Evolutionary conservation across 768 basidiomycete genomes (phyloP).

Genomic region (Xanthoconium purpureum): DNA sequence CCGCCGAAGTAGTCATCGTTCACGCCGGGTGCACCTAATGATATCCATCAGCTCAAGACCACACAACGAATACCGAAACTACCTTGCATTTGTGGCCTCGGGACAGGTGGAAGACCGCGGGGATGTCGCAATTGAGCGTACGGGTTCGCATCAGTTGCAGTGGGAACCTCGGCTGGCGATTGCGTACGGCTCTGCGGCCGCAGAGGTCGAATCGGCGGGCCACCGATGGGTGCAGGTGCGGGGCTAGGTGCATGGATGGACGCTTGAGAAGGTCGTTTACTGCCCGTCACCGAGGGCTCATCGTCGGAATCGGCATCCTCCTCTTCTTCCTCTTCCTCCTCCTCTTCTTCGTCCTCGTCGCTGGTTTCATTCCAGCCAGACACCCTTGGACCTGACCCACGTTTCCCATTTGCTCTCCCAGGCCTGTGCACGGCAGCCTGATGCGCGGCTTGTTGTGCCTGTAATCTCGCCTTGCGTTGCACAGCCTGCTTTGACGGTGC

Average conservation of each 20-base stretch:
- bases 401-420: slow-evolving; percentile 50
- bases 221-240: slow-evolving; percentile 16
- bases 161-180: slow-evolving; percentile 29
- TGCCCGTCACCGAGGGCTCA: slow-evolving; percentile 34
- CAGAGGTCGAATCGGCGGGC: slow-evolving; percentile 26
- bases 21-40: slow-evolving; percentile 32
- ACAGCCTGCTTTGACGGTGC: slow-evolving; percentile 80
- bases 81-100: slow-evolving; percentile 46
- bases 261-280: slow-evolving; percentile 33
- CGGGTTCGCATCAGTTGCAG: slow-evolving; percentile 33
- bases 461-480: slow-evolving; percentile 78
- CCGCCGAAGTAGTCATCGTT: slow-evolving; percentile 43
- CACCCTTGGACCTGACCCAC: slow-evolving; percentile 39
- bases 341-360: slow-evolving; percentile 68
- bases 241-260: slow-evolving; percentile 18
- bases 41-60: slow-evolving; percentile 3
- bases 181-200: slow-evolving; percentile 31
- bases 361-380: slow-evolving; percentile 66
- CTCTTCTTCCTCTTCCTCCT: slow-evolving; percentile 79
- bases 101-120: slow-evolving; percentile 65
- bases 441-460: slow-evolving; percentile 80
- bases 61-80: slow-evolving; percentile 22
- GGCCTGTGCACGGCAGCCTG: slow-evolving; percentile 76
- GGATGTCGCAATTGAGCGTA: slow-evolving; percentile 54
- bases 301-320: slow-evolving; percentile 65